These are phyloP conservation scores for Haplographium delicatum DNA, from an alignment of 495 filamentous ascomycete genomes.

Conservation along the genomic window DNA sequence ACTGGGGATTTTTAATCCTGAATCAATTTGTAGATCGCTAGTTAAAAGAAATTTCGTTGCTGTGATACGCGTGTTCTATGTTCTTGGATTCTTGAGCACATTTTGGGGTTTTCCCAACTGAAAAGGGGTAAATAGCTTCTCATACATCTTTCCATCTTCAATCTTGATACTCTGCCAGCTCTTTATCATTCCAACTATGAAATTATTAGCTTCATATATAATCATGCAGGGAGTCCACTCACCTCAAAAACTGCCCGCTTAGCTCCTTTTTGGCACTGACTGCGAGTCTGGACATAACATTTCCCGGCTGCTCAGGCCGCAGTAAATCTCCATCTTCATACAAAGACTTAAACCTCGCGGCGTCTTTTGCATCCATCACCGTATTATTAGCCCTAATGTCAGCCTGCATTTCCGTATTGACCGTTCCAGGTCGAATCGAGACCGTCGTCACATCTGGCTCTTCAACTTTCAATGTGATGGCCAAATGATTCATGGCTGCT, in stretches of 20 bases:
- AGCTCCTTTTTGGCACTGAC: constrained; percentile 52
- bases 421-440: constrained; percentile 71
- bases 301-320: constrained; percentile 76
- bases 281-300: constrained; percentile 77
- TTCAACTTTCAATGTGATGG: constrained; percentile 65
- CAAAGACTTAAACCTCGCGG: constrained; percentile 62
- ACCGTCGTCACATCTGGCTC: constrained; percentile 72
- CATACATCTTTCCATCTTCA: no score
- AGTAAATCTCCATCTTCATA: constrained; percentile 65
- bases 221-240: constrained; percentile 22
- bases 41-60: no score
- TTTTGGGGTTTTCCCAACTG: no score
- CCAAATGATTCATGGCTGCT: constrained; percentile 82
- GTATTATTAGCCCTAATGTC: constrained; percentile 66
- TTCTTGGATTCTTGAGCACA: no score
- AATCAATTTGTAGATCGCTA: no score
- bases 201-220: constrained; percentile 32
- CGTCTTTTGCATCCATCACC: constrained; percentile 59
- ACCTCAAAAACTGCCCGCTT: constrained; percentile 73
- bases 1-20: no score
- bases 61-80: no score
- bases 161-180: constrained; percentile 58
- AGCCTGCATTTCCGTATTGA: constrained; percentile 92
- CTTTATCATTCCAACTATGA: constrained; percentile 64
- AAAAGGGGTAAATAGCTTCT: no score